Conservation (phyloP, 805 yeast species). For the Pichia manshurica region DNA sequence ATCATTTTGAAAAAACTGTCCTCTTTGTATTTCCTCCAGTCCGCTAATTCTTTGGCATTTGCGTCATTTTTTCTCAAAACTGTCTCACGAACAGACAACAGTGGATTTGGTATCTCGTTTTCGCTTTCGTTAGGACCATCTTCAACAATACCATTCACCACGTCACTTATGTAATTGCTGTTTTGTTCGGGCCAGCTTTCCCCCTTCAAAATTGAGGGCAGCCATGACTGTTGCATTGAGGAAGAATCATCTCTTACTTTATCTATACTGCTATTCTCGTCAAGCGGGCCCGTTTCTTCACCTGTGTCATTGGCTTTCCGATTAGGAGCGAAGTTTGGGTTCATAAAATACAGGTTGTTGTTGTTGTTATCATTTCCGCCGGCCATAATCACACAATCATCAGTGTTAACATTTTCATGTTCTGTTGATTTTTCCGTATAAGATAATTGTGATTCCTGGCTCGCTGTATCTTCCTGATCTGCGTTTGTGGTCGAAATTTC, state of each 20-base stretch:
- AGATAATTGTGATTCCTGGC: background rate
- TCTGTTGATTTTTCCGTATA: background rate
- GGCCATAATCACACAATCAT: slow-evolving; percentile 15
- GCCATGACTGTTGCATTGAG: slow-evolving; percentile 16
- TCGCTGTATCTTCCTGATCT: no score
- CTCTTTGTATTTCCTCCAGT: slow-evolving; percentile 27
- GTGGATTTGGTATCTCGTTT: slow-evolving; percentile 15
- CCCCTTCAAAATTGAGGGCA: slow-evolving; percentile 24
- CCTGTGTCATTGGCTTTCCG: background rate
- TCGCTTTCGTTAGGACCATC: background rate
- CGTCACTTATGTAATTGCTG: background rate
- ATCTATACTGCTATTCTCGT: background rate
- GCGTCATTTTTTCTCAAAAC: slow-evolving; percentile 19
- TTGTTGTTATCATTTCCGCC: slow-evolving; percentile 12
- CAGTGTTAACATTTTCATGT: slow-evolving; percentile 17
- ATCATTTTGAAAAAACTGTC: slow-evolving; percentile 19
- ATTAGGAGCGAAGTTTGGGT: slow-evolving; percentile 3
- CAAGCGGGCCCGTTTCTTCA: background rate
- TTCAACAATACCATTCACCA: background rate
- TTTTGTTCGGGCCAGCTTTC: slow-evolving; percentile 25
- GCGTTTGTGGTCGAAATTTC: no score
- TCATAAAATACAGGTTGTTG: background rate
- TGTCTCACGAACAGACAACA: slow-evolving; percentile 22
- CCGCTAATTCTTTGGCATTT: slow-evolving; percentile 23
- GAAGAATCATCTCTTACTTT: background rate